Conservation (phyloP, 305 asterid species). For the Withania somnifera region DNA sequence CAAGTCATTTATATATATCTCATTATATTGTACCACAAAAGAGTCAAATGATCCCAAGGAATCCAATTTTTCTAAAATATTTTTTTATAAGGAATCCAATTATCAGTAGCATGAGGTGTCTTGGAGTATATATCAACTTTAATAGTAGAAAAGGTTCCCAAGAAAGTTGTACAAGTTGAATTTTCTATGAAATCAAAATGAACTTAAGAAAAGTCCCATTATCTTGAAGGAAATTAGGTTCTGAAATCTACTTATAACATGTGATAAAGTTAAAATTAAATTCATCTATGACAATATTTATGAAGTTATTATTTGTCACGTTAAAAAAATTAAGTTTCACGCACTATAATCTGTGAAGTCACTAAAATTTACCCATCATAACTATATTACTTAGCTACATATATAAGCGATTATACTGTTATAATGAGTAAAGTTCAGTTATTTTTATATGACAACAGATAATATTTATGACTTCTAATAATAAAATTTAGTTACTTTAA, state of each 20-base stretch:
- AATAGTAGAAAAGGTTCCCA: not conserved
- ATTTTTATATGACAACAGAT: not conserved
- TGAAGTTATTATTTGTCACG: not conserved
- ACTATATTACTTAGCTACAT: not conserved
- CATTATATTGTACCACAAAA: not conserved
- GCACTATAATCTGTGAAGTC: not conserved
- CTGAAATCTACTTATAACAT: too few relatives aligned
- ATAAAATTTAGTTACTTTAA: too few relatives aligned
- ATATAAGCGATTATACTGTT: not conserved
- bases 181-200: not conserved
- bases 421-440: not conserved
- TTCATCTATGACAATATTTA: not conserved
- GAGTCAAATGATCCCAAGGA: constrained; percentile 14
- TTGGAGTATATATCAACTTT: not conserved
- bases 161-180: constrained; percentile 4
- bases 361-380: not conserved
- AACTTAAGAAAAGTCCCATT: not conserved
- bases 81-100: constrained; percentile 20
- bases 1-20: not conserved
- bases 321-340: not conserved
- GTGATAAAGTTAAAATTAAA: too few relatives aligned
- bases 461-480: not conserved
- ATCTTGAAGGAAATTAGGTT: not conserved
- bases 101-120: constrained; percentile 14
- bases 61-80: too few relatives aligned